Conservation (phyloP, 176 grass and related monocot genomes). For the Pontederia paniculata region DNA sequence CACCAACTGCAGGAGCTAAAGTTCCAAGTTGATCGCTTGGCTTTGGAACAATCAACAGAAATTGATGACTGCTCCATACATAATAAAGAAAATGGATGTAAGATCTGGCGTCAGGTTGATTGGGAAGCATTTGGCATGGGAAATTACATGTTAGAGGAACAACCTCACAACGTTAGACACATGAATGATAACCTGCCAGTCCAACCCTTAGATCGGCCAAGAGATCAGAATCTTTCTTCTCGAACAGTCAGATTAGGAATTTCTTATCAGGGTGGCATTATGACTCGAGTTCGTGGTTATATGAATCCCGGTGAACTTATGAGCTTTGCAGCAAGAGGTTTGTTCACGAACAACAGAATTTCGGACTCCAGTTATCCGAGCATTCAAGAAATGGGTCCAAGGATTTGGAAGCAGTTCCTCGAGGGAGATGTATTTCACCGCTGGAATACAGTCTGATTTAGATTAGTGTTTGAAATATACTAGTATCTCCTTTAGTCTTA, state of each 20-base stretch:
- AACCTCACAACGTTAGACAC: neutral
- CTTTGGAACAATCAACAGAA: conserved; percentile 36
- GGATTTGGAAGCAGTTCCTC: conserved; percentile 25
- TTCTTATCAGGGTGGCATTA: conserved; percentile 14
- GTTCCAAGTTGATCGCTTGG: conserved; percentile 37
- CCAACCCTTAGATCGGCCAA: neutral
- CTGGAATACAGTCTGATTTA: neutral
- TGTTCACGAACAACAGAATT: conserved; percentile 52
- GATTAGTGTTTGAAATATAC: too few species aligned
- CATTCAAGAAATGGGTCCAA: conserved; percentile 3
- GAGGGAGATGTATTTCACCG: neutral
- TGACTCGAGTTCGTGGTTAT: conserved; percentile 43
- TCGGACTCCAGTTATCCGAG: conserved; percentile 22
- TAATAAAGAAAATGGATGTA: conserved; percentile 13
- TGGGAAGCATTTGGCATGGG: conserved; percentile 91
- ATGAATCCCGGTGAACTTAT: conserved; percentile 53
- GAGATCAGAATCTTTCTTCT: neutral
- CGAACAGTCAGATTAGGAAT: neutral
- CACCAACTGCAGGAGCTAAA: conserved; percentile 63
- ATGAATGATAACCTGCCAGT: conserved; percentile 10
- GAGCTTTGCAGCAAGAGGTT: conserved; percentile 70
- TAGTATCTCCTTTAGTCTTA: too few species aligned
- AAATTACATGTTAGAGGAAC: conserved; percentile 43
- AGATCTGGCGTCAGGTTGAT: conserved; percentile 69
- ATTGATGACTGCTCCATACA: conserved; percentile 12